Evolutionary conservation across 2,329 filamentous ascomycete genomes (phyloP).

Genomic region (Pseudofabraea citricarpa): DNA sequence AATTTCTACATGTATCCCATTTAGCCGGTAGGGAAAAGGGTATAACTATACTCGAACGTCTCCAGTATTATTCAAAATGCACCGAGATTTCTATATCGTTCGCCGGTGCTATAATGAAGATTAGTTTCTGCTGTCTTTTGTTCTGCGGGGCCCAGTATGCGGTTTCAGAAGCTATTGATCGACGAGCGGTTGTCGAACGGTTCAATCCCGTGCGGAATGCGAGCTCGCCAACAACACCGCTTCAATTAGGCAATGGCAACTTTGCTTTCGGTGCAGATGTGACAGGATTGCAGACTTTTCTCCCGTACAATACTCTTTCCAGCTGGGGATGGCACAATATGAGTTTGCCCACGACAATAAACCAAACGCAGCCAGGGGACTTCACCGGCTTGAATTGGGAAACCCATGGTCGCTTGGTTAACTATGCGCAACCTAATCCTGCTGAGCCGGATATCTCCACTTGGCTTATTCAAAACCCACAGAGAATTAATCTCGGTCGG

Average conservation of each 20-base stretch:
- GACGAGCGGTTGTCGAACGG: conserved; percentile 12
- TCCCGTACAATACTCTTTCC: conserved; percentile 36
- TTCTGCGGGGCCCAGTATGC: too few relatives aligned
- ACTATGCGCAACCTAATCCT: conserved; percentile 38
- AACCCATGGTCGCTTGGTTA: conserved; percentile 36
- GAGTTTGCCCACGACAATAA: conserved; percentile 31
- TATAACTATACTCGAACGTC: too few relatives aligned
- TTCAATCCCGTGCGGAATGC: conserved; percentile 19
- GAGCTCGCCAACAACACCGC: conserved; percentile 26
- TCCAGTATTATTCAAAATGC: too few relatives aligned
- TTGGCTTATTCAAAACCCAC: conserved; percentile 48
- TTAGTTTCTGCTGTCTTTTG: too few relatives aligned
- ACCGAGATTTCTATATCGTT: too few relatives aligned
- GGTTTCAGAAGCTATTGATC: conserved; percentile 12
- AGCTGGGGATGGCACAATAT: conserved; percentile 42
- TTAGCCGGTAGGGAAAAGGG: too few relatives aligned
- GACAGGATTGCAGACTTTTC: conserved; percentile 40
- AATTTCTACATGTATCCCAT: too few relatives aligned
- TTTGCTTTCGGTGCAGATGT: conserved; percentile 42
- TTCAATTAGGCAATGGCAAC: conserved; percentile 42
- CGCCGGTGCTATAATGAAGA: too few relatives aligned
- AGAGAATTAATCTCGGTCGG: conserved; percentile 38
- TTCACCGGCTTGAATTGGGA: conserved; percentile 36
- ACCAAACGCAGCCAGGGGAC: conserved; percentile 29
- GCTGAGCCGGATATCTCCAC: conserved; percentile 33